phyloP scores from a whole-genome alignment of 176 grass and related monocot species.

The Urochloa ruziziensis region DNA sequence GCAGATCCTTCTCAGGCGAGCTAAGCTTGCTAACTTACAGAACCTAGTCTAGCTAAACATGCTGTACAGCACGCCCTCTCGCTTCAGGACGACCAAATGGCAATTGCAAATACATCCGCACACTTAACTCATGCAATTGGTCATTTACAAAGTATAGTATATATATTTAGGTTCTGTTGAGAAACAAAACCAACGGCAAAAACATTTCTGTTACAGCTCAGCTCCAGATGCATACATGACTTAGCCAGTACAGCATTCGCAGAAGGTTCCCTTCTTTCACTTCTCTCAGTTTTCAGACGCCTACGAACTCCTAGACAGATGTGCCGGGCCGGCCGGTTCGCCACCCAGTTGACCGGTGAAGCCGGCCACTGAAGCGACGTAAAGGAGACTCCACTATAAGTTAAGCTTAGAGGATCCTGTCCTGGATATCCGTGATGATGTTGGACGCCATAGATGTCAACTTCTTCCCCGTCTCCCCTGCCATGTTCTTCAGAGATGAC shows the following conservation, averaged over 20 bases:
- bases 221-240: slow-evolving; percentile 3
- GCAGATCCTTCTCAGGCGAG: too few species aligned
- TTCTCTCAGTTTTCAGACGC: neutral
- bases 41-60: too few species aligned
- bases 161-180: neutral
- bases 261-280: neutral
- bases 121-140: slow-evolving; percentile 4
- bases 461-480: slow-evolving; percentile 85
- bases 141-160: slow-evolving; percentile 2
- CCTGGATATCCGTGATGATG: slow-evolving; percentile 87
- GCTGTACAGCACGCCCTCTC: too few species aligned
- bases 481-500: slow-evolving; percentile 88
- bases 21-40: too few species aligned
- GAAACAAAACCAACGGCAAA: slow-evolving; percentile 1
- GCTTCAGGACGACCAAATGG: too few species aligned
- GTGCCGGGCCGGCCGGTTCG: neutral
- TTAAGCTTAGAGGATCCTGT: slow-evolving; percentile 65
- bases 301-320: slow-evolving; percentile 31
- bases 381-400: slow-evolving; percentile 12
- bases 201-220: slow-evolving; percentile 23
- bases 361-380: neutral
- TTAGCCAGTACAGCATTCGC: slow-evolving; percentile 17
- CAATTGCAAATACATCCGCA: too few species aligned
- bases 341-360: neutral
- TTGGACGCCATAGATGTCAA: slow-evolving; percentile 84